Evolutionary conservation across 140 eudicot species (phyloP), one percentile per base, ranked within the genome.

Genomic region (Flaveria floridana): DNA sequence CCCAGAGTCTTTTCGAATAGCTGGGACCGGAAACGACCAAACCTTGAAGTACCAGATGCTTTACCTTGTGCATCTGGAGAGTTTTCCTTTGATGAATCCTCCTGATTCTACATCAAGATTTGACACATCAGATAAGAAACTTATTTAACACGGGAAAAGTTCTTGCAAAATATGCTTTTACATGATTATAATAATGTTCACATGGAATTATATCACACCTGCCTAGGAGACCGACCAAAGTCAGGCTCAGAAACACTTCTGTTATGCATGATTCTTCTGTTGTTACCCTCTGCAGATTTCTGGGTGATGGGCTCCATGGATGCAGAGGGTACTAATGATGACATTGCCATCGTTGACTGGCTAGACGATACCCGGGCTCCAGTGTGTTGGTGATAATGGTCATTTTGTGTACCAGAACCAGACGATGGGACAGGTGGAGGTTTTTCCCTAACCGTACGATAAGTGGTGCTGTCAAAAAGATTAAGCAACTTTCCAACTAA

Each of bases 161-260:
- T 57, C 68, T 68, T 44, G 23, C 63, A 77, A 26, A 63, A 10
- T 26, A 66, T 53, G 62, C 37, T 20, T 34, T 55, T 14, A 47
- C 20, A 10, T 57, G 64, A 19, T 65, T 21, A 57, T 4, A 58
- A 58, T 25, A 70, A 77, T 16, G 26, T 55, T 77, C 47, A 48
- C 48, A 78, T 1, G 42, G 47, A 78, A 71, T 48, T 34, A 70
- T 50, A 62, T 72, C 52, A 79, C 72, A 62, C 99, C 97, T 91
- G 89, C 78, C 85, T 82, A 8, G 98, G 98, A 80, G 86, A 86
- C 62, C 91, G 84, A 70, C 92, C 80, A 65, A 94, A 88, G 71
- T 90, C 92, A 39, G 99, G 97, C 75, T 90, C 99, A 44, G 99
- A 94, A 70, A 82, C 88, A 30, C 97, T 88, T 84, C 99, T 82